These are phyloP conservation scores for Carex parvula DNA, from an alignment of 176 grass and related monocot species.

Conservation along the genomic window DNA sequence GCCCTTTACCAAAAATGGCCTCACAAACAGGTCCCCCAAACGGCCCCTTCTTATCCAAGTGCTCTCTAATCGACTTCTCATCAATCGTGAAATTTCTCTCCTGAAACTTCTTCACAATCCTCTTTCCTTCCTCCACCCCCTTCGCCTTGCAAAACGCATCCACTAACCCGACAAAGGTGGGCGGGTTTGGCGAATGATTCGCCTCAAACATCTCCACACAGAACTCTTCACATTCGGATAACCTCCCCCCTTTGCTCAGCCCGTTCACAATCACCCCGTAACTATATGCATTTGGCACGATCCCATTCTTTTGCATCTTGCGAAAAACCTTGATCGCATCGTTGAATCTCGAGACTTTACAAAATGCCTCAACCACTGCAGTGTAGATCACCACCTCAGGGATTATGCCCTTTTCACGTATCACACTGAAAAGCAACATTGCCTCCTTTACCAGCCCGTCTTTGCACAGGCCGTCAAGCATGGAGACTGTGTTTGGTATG, in stretches of 20 bases:
- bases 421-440: conserved; percentile 83
- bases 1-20: conserved; percentile 63
- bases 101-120: conserved; percentile 60
- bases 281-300: conserved; percentile 77
- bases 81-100: conserved; percentile 75
- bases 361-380: conserved; percentile 79
- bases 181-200: conserved; percentile 52
- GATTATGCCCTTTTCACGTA: conserved; percentile 89
- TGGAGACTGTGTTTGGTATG: conserved; percentile 81
- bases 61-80: conserved; percentile 79
- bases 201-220: conserved; percentile 84
- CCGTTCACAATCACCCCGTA: conserved; percentile 65
- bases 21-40: conserved; percentile 67
- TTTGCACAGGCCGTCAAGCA: conserved; percentile 92
- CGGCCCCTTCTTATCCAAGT: conserved; percentile 94
- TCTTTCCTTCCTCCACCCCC: conserved; percentile 54
- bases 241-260: conserved; percentile 46
- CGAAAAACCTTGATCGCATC: conserved; percentile 77
- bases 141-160: conserved; percentile 55
- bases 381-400: conserved; percentile 97
- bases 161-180: conserved; percentile 59
- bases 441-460: conserved; percentile 87
- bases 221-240: conserved; percentile 51
- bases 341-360: conserved; percentile 55
- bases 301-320: conserved; percentile 84